Conservation (phyloP, 192 early-diverging fungal species). For the Coemansia sp. region DNA sequence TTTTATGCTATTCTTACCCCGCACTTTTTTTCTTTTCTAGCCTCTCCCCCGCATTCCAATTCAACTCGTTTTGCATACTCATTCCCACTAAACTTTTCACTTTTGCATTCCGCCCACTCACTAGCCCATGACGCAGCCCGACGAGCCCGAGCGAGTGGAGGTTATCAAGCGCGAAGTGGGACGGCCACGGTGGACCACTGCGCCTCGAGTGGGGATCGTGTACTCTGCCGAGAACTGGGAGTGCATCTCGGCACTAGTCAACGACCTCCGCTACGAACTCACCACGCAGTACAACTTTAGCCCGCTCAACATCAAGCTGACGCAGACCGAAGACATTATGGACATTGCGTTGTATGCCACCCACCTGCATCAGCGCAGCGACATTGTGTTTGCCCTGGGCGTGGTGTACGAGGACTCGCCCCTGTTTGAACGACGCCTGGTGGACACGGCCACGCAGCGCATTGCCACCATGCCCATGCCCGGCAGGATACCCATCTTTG, state of each 20-base stretch:
- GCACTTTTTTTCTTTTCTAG: too few relatives aligned
- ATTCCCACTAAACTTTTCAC: too few relatives aligned
- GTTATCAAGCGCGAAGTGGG: slow-evolving; percentile 19
- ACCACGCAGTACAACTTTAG: slow-evolving; percentile 19
- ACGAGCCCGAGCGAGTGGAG: not conserved
- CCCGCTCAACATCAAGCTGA: slow-evolving; percentile 27
- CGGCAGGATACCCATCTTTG: slow-evolving; percentile 25
- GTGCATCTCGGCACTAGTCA: slow-evolving; percentile 21
- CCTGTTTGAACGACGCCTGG: slow-evolving; percentile 16
- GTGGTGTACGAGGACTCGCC: slow-evolving; percentile 16
- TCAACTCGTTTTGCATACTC: too few relatives aligned
- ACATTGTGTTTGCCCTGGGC: slow-evolving; percentile 39
- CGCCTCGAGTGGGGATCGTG: slow-evolving; percentile 25
- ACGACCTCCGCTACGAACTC: slow-evolving; percentile 42
- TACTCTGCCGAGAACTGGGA: slow-evolving; percentile 37
- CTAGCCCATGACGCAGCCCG: too few relatives aligned
- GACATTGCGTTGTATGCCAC: slow-evolving; percentile 23
- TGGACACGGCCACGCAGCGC: slow-evolving; percentile 12
- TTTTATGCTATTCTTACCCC: too few relatives aligned
- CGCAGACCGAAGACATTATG: slow-evolving; percentile 30
- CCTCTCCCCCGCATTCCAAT: too few relatives aligned
- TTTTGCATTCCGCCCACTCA: too few relatives aligned
- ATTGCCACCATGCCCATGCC: slow-evolving; percentile 4
- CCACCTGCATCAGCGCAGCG: slow-evolving; percentile 24
- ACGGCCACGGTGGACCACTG: slow-evolving; percentile 5